These are phyloP conservation scores for Albugo laibachii DNA, from an alignment of 352 stramenopile species.

Conservation along the genomic window DNA sequence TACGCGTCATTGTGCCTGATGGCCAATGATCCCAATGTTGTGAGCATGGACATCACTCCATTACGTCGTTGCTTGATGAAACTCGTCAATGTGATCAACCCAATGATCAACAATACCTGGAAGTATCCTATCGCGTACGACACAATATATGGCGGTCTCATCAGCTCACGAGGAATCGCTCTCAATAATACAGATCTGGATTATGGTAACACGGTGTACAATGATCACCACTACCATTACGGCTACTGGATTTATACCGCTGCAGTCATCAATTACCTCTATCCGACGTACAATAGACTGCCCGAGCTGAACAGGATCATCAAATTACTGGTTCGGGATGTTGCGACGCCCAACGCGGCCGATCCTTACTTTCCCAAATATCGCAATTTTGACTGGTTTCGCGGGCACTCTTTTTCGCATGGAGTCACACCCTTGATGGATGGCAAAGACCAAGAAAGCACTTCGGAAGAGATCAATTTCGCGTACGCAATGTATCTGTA, in stretches of 20 bases:
- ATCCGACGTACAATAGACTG: constrained; percentile 37
- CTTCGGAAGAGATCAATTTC: constrained; percentile 66
- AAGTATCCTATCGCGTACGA: constrained; percentile 35
- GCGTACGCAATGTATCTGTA: constrained; percentile 65
- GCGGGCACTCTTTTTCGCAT: constrained; percentile 56
- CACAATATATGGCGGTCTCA: constrained; percentile 34
- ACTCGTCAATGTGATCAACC: constrained; percentile 27
- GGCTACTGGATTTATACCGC: constrained; percentile 47
- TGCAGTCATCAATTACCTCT: constrained; percentile 35
- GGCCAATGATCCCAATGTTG: constrained; percentile 22
- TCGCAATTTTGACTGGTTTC: constrained; percentile 56
- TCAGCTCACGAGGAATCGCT: constrained; percentile 23
- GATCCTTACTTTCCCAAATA: constrained; percentile 42
- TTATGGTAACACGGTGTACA: constrained; percentile 64
- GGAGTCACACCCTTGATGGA: constrained; percentile 31
- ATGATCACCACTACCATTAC: constrained; percentile 73
- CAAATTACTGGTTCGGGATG: constrained; percentile 44
- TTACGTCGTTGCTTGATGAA: constrained; percentile 29
- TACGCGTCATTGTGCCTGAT: constrained; percentile 60
- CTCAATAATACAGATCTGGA: constrained; percentile 28
- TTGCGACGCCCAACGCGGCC: constrained; percentile 30
- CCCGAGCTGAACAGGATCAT: constrained; percentile 32
- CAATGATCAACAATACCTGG: constrained; percentile 35
- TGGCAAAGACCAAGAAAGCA: constrained; percentile 58
- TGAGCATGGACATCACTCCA: constrained; percentile 24